Evolutionary conservation across 1,139 yeast species (phyloP).

Genomic region (Pichia sp.): DNA sequence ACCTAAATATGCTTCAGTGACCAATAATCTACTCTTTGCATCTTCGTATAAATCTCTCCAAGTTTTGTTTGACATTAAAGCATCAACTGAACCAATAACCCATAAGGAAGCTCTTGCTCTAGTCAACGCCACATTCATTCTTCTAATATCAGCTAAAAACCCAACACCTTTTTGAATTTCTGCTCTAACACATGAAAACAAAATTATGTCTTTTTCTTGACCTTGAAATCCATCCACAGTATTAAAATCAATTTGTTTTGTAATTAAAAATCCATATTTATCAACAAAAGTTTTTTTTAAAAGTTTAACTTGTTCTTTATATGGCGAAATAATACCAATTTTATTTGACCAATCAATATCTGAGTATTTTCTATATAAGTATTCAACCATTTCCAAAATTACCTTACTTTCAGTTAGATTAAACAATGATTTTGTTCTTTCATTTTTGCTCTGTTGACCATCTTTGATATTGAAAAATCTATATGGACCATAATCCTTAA

Average conservation of each 20-base stretch:
- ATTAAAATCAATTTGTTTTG: conserved; percentile 73
- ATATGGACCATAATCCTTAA: conserved; percentile 56
- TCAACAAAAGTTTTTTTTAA: conserved; percentile 51
- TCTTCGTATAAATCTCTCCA: conserved; percentile 65
- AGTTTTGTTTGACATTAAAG: conserved; percentile 54
- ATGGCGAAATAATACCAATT: conserved; percentile 91
- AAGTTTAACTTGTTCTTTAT: conserved; percentile 73
- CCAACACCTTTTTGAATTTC: conserved; percentile 55
- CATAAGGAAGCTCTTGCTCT: conserved; percentile 90
- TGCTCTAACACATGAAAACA: conserved; percentile 93
- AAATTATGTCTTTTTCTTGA: conserved; percentile 89
- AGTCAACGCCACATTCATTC: conserved; percentile 94
- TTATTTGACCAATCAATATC: conserved; percentile 55
- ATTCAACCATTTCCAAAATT: conserved; percentile 62
- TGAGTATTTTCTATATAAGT: conserved; percentile 46
- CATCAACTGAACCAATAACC: conserved; percentile 75
- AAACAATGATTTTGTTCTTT: conserved; percentile 59
- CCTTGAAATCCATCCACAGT: conserved; percentile 99
- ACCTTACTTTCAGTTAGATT: conserved; percentile 66
- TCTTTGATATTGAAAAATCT: conserved; percentile 61
- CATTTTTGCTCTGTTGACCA: conserved; percentile 58
- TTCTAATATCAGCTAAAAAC: conserved; percentile 78
- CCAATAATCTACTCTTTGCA: conserved; percentile 45
- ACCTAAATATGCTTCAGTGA: conserved; percentile 20
- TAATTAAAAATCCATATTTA: conserved; percentile 56